phyloP scores from a whole-genome alignment of 2,329 filamentous ascomycete species.

The Metarhizium rileyi region DNA sequence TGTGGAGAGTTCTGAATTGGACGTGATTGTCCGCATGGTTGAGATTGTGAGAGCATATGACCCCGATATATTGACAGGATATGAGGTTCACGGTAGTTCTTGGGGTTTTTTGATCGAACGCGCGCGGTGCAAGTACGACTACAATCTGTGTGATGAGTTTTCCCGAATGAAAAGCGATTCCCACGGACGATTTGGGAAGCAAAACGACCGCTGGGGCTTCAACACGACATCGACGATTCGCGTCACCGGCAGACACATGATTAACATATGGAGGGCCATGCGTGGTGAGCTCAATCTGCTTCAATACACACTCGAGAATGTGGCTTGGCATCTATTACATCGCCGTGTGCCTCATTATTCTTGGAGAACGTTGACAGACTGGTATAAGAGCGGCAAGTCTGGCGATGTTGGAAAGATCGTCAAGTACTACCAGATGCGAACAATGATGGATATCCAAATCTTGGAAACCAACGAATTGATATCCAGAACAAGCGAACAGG shows the following conservation, averaged over 20 bases:
- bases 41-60: slow-evolving; percentile 77
- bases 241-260: slow-evolving; percentile 89
- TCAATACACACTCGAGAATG: slow-evolving; percentile 94
- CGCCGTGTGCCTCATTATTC: slow-evolving; percentile 81
- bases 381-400: slow-evolving; percentile 64
- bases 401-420: slow-evolving; percentile 65
- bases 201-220: slow-evolving; percentile 86
- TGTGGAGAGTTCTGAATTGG: slow-evolving; percentile 70
- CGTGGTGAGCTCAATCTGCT: slow-evolving; percentile 81
- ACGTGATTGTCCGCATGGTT: slow-evolving; percentile 75
- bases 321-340: slow-evolving; percentile 83
- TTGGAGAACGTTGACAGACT: slow-evolving; percentile 67
- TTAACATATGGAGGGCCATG: slow-evolving; percentile 97
- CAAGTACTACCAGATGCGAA: slow-evolving; percentile 66
- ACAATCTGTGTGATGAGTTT: slow-evolving; percentile 82
- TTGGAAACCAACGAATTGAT: slow-evolving; percentile 85
- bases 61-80: slow-evolving; percentile 88
- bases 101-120: slow-evolving; percentile 96
- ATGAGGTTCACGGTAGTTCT: slow-evolving; percentile 84
- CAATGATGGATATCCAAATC: slow-evolving; percentile 80
- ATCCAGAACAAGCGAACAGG: slow-evolving; percentile 85
- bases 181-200: slow-evolving; percentile 75
- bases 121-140: slow-evolving; percentile 76
- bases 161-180: slow-evolving; percentile 80
- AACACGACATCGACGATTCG: slow-evolving; percentile 85